Base-by-base conservation (phyloP, 306 rosid species). In the Vigna unguiculata region DNA sequence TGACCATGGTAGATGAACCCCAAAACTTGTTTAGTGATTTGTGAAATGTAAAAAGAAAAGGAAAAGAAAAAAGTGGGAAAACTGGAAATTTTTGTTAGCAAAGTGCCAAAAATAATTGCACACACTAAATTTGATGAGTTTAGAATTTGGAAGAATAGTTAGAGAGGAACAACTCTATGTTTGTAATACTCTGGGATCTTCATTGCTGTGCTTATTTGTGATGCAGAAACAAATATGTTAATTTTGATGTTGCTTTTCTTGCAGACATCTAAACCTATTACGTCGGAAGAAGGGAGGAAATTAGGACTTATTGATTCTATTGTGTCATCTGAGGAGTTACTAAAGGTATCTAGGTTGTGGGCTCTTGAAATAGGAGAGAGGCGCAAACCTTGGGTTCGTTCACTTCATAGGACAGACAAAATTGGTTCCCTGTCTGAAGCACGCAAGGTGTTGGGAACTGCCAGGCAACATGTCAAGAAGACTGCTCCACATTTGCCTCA, bases 401-500 rank as follows among this genome's bases (percentile, higher is more conserved):
- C 99, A 62, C 98, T 96, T 83, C 96, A 89, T 77, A 81, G 81
- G 88, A 89, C 98, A n/a, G 98, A 96, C 67, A 96, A 88, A 84
- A 55, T 92, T 73, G 89, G 87, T 34, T 86, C 94, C 71, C 76
- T 91, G 73, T 85, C 93, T 53, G 94, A 96, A 80, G 98, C 96
- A 24, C 90, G 86, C 5, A 87, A 86, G 59, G 76, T 81, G 16
- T 75, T 96, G 79, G 86, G 85, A 74, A 78, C 77, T 68, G 88
- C 97, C 19, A 83, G 94, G 81, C 88, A 87, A 71, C 92, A 87
- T 75, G 96, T 87, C 74, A 89, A 79, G 80, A 92, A 78, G 77
- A 89, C 86, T 68, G 96, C 91, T 68, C 86, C 99, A 34, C 89
- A 92, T 85, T 77, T 90, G 91, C 99, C 99, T 82, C 99, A 96